Percentiles rank a stretch among this genome's conserved stretches.
phyloP scores from a whole-genome alignment of 768 basidiomycete species.

The Stropharia rugosoannulata region DNA sequence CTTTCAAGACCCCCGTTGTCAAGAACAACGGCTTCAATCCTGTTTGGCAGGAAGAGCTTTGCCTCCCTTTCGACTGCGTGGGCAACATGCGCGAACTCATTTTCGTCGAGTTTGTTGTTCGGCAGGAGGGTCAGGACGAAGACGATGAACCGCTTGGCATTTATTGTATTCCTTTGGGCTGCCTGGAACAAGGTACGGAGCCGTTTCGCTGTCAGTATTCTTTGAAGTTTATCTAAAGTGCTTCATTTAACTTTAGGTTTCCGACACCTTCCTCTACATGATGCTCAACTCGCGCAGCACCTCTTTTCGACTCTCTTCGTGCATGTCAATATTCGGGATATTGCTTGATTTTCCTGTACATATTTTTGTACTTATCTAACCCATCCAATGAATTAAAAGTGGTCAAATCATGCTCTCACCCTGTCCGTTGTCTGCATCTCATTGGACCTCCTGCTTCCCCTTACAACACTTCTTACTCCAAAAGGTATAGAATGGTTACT shows the following conservation, averaged over 20 bases:
- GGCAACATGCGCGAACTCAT: slow-evolving; percentile 79
- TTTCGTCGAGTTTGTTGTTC: slow-evolving; percentile 81
- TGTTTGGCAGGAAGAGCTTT: slow-evolving; percentile 74
- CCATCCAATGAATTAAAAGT: neutral
- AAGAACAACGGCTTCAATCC: slow-evolving; percentile 96
- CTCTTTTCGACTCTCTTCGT: slow-evolving; percentile 95
- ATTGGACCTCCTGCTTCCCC: no score
- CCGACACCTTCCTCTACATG: slow-evolving; percentile 91
- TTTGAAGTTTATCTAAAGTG: neutral
- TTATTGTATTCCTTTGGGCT: slow-evolving; percentile 75
- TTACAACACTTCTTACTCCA: no score
- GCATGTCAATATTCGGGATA: slow-evolving; percentile 47
- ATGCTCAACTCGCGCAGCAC: slow-evolving; percentile 83
- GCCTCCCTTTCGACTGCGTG: slow-evolving; percentile 76
- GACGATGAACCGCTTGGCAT: slow-evolving; percentile 72
- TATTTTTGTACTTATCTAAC: neutral
- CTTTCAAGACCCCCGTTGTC: slow-evolving; percentile 63
- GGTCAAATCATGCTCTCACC: neutral
- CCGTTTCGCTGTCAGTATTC: neutral
- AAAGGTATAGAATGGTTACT: no score
- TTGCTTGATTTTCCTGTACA: neutral
- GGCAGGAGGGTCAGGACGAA: slow-evolving; percentile 53
- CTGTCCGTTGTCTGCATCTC: no score
- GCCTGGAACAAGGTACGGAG: slow-evolving; percentile 63
- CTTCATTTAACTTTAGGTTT: slow-evolving; percentile 49